phyloP scores from a whole-genome alignment of 2,329 filamentous ascomycete genomes.

The Diaporthe velutina region DNA sequence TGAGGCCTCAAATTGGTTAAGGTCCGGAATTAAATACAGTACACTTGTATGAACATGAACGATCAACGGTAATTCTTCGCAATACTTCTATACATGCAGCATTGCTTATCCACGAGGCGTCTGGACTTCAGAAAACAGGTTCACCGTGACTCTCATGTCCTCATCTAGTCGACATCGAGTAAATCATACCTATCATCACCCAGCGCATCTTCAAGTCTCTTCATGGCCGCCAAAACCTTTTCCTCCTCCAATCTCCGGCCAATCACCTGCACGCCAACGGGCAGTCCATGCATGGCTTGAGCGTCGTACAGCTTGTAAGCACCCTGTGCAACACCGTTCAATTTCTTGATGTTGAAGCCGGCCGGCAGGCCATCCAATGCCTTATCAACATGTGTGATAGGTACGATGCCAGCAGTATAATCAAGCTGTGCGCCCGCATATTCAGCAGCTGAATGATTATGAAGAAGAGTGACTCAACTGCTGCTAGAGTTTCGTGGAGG shows the following conservation, averaged over 20 bases:
- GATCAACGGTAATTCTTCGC: not conserved
- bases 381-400: constrained; percentile 86
- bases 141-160: not conserved
- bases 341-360: constrained; percentile 69
- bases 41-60: not conserved
- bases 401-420: constrained; percentile 85
- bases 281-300: constrained; percentile 85
- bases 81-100: not conserved
- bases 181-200: constrained; percentile 67
- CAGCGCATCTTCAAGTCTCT: constrained; percentile 80
- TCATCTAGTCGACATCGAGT: constrained; percentile 60
- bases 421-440: constrained; percentile 71
- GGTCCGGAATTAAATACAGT: too few relatives aligned
- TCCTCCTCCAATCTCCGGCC: constrained; percentile 86
- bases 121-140: not conserved
- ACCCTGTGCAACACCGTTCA: constrained; percentile 85
- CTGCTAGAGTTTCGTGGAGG: not conserved
- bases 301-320: constrained; percentile 91
- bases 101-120: not conserved
- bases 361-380: constrained; percentile 74
- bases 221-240: constrained; percentile 87
- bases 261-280: constrained; percentile 87
- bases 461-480: not conserved
- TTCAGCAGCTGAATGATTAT: constrained; percentile 17
- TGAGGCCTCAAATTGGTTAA: too few relatives aligned